Evolutionary conservation across 2,329 filamentous ascomycete genomes (phyloP).

Genomic region (Fusarium newnesense): DNA sequence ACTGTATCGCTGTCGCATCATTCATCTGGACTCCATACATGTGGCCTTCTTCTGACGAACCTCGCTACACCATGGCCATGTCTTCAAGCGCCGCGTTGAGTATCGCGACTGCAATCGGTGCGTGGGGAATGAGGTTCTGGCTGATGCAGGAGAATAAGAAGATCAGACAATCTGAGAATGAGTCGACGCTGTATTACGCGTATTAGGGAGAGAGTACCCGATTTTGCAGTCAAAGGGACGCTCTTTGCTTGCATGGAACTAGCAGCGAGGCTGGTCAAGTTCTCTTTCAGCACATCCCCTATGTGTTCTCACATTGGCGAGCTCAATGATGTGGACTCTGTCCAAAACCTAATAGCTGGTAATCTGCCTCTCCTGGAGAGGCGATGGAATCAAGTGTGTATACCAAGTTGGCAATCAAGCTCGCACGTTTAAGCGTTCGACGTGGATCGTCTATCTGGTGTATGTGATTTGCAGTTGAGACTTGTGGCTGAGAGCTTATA

Average conservation of each 20-base stretch:
- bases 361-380: not conserved
- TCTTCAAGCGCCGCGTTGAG: constrained; percentile 36
- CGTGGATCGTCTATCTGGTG: too few species aligned
- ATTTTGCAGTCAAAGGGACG: not conserved
- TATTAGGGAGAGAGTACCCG: constrained; percentile 16
- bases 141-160: constrained; percentile 51
- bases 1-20: constrained; percentile 23
- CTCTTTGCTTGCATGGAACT: accelerated
- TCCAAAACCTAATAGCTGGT: not conserved
- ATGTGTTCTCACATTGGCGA: not conserved
- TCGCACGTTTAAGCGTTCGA: too few species aligned
- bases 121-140: constrained; percentile 51
- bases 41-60: constrained; percentile 23
- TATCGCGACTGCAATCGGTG: constrained; percentile 49
- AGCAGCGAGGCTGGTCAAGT: not conserved
- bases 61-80: constrained; percentile 34
- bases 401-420: too few species aligned
- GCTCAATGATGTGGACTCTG: not conserved
- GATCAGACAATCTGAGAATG: constrained; percentile 39
- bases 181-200: constrained; percentile 43
- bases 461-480: too few species aligned
- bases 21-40: constrained; percentile 31
- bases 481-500: too few species aligned
- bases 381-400: too few species aligned
- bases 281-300: not conserved